phyloP scores from a whole-genome alignment of 2,329 filamentous ascomycete genomes.

The Zasmidium citrigriseum region DNA sequence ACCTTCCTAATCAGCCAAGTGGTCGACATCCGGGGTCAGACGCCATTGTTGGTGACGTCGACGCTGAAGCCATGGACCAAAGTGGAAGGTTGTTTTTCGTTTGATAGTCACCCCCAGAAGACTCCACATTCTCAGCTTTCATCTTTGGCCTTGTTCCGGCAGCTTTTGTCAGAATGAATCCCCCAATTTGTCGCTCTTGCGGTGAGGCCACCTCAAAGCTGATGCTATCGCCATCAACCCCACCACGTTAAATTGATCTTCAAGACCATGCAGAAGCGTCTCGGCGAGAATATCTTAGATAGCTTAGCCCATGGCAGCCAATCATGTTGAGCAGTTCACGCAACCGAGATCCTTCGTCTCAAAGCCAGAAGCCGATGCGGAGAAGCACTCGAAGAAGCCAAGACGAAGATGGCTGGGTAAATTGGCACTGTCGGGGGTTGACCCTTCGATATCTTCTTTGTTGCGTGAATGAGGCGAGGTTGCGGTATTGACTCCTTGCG shows the following conservation, averaged over 20 bases:
- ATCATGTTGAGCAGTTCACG: background rate
- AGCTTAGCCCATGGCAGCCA: background rate
- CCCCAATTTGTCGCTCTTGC: too few relatives aligned
- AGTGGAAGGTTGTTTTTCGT: background rate
- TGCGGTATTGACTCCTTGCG: too few relatives aligned
- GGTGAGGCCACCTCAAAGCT: too few relatives aligned
- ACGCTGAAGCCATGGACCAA: background rate
- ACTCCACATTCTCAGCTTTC: background rate
- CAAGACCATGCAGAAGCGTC: background rate
- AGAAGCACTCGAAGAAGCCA: too few relatives aligned
- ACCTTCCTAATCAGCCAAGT: background rate
- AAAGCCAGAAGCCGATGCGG: too few relatives aligned
- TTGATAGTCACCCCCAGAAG: background rate
- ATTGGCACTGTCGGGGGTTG: too few relatives aligned
- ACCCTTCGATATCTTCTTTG: too few relatives aligned
- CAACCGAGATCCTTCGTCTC: background rate
- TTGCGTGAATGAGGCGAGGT: too few relatives aligned
- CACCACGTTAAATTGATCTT: background rate
- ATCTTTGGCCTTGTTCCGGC: too few relatives aligned
- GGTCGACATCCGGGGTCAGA: background rate
- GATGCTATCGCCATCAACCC: too few relatives aligned
- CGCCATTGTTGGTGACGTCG: background rate
- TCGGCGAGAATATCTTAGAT: background rate
- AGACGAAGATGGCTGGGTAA: too few relatives aligned
- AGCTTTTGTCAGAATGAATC: too few relatives aligned